Percentiles rank a stretch among this genome's conserved stretches.
Evolutionary conservation across 352 stramenopile genomes (phyloP).

Genomic region (Pythium phragmitis): DNA sequence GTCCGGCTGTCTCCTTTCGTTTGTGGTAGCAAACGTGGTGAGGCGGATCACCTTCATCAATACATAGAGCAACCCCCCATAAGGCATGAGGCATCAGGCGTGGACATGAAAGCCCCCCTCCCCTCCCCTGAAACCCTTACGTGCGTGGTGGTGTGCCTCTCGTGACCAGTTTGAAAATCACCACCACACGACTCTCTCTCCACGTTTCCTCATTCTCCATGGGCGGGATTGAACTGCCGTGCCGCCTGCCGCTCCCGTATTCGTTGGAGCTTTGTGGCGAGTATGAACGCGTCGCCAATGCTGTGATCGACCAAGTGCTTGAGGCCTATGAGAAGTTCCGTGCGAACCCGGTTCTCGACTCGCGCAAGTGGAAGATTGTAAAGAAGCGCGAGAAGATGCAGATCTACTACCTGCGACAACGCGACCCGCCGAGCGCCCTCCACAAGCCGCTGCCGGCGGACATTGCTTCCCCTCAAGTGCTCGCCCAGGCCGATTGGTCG

Average conservation of each 20-base stretch:
- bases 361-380: constrained; percentile 8
- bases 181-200: neutral
- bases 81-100: too few species aligned
- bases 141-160: too few species aligned
- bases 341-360: neutral
- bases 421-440: constrained; percentile 7
- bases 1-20: too few species aligned
- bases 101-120: too few species aligned
- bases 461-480: neutral
- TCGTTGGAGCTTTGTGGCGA: neutral
- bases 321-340: neutral
- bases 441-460: neutral
- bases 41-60: too few species aligned
- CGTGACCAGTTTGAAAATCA: neutral
- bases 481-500: constrained; percentile 28
- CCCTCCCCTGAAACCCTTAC: too few species aligned
- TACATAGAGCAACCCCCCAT: too few species aligned
- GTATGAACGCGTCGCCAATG: constrained; percentile 4
- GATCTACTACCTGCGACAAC: constrained; percentile 10
- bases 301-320: constrained; percentile 10
- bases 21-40: too few species aligned
- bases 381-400: constrained; percentile 5
- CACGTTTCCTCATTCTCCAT: neutral
- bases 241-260: constrained; percentile 5
- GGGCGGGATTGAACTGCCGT: constrained; percentile 5